Evolutionary conservation across 2,329 filamentous ascomycete species (phyloP).

Genomic region (Phaeosphaeriaceae sp.): DNA sequence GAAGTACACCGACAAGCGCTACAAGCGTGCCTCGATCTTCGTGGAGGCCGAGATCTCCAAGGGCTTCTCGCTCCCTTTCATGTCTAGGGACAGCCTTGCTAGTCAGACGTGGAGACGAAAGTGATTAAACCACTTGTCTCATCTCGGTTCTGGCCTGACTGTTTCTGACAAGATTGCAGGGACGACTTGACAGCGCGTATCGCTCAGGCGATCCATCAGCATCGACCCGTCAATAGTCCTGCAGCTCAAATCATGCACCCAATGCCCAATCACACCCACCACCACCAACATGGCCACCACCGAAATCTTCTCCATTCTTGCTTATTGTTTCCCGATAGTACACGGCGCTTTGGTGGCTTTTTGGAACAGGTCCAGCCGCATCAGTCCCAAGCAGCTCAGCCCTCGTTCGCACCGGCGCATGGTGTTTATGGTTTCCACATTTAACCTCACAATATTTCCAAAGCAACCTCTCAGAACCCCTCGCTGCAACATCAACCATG

Average conservation of each 20-base stretch:
- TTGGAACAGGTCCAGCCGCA: slow-evolving; percentile 31
- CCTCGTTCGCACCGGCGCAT: slow-evolving; percentile 30
- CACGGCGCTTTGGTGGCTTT: slow-evolving; percentile 38
- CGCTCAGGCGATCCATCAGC: slow-evolving; percentile 19
- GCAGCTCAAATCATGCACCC: slow-evolving; percentile 12
- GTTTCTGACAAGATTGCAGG: slow-evolving; percentile 37
- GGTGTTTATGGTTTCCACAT: slow-evolving; percentile 34
- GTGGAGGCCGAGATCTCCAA: slow-evolving; percentile 76
- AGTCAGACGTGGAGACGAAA: slow-evolving; percentile 48
- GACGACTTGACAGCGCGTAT: slow-evolving; percentile 27
- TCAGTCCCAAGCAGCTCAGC: slow-evolving; percentile 21
- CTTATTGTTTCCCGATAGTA: slow-evolving; percentile 45
- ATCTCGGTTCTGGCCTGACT: slow-evolving; percentile 21
- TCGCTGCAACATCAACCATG: slow-evolving; percentile 2
- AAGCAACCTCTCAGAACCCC: not conserved
- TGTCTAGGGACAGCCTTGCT: slow-evolving; percentile 44
- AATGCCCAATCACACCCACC: slow-evolving; percentile 14
- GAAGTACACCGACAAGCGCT: slow-evolving; percentile 88
- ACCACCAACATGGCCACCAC: slow-evolving; percentile 30
- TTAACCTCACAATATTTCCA: slow-evolving; percentile 14
- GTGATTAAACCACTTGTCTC: slow-evolving; percentile 39
- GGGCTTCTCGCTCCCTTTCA: slow-evolving; percentile 61
- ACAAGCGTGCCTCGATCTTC: slow-evolving; percentile 81
- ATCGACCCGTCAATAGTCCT: slow-evolving; percentile 15
- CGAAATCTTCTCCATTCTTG: slow-evolving; percentile 47